A percentile compares a stretch with the other conserved stretches of the same genome.
phyloP scores from a whole-genome alignment of 805 yeast species.

The Metschnikowia sp. region DNA sequence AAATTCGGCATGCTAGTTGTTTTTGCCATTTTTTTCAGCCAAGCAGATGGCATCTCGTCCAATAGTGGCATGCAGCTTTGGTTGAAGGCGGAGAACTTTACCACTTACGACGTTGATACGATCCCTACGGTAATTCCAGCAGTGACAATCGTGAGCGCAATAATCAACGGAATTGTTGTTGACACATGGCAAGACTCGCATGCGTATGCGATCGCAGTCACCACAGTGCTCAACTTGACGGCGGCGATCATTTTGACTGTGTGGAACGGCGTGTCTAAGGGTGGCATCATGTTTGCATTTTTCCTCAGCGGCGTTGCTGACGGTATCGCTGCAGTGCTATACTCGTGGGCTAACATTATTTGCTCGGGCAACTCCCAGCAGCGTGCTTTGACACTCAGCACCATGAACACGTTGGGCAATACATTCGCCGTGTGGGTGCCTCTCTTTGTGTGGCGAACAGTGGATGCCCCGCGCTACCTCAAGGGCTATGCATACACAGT shows the following conservation, averaged over 20 bases:
- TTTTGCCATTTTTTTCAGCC: constrained; percentile 30
- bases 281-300: constrained; percentile 13
- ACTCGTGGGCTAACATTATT: constrained; percentile 17
- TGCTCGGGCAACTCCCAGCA: constrained; percentile 16
- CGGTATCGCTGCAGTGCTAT: constrained; percentile 14
- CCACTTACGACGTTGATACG: constrained; percentile 15
- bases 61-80: constrained; percentile 23
- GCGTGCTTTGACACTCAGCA: constrained; percentile 13
- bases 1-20: constrained; percentile 24
- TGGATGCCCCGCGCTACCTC: constrained; percentile 14
- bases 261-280: constrained; percentile 9
- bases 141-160: constrained; percentile 22
- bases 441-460: constrained; percentile 17
- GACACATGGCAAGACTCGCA: constrained; percentile 24
- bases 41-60: constrained; percentile 30
- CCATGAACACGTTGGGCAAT: constrained; percentile 19
- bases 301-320: constrained; percentile 16
- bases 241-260: constrained; percentile 11
- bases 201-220: constrained; percentile 21
- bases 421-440: constrained; percentile 17
- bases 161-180: constrained; percentile 25
- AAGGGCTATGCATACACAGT: constrained; percentile 18
- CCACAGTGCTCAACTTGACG: constrained; percentile 9
- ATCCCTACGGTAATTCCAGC: constrained; percentile 23
- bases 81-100: constrained; percentile 17